A percentile compares a stretch with the other conserved stretches of the same genome.
These are phyloP conservation scores for Scolecobasidium constrictum DNA, from an alignment of 2,329 filamentous ascomycete genomes.

Conservation along the genomic window DNA sequence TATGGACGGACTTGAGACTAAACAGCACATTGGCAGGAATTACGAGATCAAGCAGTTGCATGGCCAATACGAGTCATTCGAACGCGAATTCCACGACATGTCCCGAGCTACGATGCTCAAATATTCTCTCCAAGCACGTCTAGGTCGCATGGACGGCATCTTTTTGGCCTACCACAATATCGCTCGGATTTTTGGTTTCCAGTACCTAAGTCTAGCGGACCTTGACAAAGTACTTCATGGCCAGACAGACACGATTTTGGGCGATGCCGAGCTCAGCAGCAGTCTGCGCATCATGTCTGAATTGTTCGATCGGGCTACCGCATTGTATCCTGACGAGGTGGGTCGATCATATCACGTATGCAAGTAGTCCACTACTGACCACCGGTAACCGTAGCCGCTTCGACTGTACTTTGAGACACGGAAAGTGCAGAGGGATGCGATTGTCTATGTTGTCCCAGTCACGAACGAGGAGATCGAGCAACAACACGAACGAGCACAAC, in stretches of 20 bases:
- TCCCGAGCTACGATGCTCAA: constrained; percentile 89
- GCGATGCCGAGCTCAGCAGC: constrained; percentile 74
- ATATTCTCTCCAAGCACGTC: constrained; percentile 90
- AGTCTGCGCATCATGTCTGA: constrained; percentile 73
- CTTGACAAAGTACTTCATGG: constrained; percentile 91
- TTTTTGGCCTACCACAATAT: constrained; percentile 97
- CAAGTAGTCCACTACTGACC: no score
- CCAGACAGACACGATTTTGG: constrained; percentile 53
- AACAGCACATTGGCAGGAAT: constrained; percentile 20
- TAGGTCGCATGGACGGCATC: constrained; percentile 97
- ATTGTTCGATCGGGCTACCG: constrained; percentile 62
- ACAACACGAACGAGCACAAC: constrained; percentile 52
- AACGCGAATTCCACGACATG: constrained; percentile 96
- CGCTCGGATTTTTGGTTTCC: constrained; percentile 91
- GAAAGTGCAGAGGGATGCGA: constrained; percentile 56
- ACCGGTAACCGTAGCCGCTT: constrained; percentile 54
- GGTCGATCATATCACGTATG: constrained; percentile 10
- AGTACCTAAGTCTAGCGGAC: constrained; percentile 77
- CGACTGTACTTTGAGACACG: constrained; percentile 76
- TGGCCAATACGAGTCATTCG: constrained; percentile 82
- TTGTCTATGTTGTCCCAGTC: constrained; percentile 83
- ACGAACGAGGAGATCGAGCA: constrained; percentile 53
- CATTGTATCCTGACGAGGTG: constrained; percentile 58
- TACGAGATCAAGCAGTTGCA: constrained; percentile 74
- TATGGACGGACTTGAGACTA: constrained; percentile 49